Base-by-base conservation (phyloP, 768 basidiomycete species). In the Amanita pallidorosea region DNA sequence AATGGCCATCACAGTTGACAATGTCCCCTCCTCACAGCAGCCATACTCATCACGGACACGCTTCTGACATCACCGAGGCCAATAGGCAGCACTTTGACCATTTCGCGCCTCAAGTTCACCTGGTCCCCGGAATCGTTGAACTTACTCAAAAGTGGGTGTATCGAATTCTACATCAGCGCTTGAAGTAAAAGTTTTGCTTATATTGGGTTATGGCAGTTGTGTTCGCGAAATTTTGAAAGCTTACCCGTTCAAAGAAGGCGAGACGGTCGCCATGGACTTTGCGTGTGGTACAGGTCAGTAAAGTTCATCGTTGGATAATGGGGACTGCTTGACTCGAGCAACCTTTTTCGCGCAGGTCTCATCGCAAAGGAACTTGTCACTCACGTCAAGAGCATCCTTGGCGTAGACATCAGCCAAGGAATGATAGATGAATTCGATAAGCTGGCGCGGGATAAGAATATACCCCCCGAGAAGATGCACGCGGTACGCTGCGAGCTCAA, bases 401-500 rank as follows among this genome's bases (percentile, higher is more conserved):
- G 86, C 7, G 77, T 85, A 11, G 88, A 90, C 59, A 84, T 88
- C 59, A 86, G 81, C 65, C 79, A 81, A 55, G 74, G 66, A 1
- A 76, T 81, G 70, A 81, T 89, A 7, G 79, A 85, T 49, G 63
- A 69, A 12, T 90, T 77, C 68, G 86, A 86, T 61, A 57, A 63
- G 47, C 67, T 70, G 18, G 77, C 78, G 13, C 54, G 52, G n/a
- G 75, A 81, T 51, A 80, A 87, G 49, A 83, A 84, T 4, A 75
- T 87, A 34, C 57, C 72, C 1, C 63, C 69, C 1, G 80, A 83
- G 44, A 81, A 85, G 59, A 84, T 88, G 81, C 70, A 69, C 7
- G 83, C 83, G 1, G 62, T 86, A 27, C 73, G 79, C 52, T 63
- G 61, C 0, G 74, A 75, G 35, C 68, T 80, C 33, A 71, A 74